These are phyloP conservation scores for Conoideocrella luteorostrata DNA, from an alignment of 2,329 filamentous ascomycete species.

Conservation along the genomic window DNA sequence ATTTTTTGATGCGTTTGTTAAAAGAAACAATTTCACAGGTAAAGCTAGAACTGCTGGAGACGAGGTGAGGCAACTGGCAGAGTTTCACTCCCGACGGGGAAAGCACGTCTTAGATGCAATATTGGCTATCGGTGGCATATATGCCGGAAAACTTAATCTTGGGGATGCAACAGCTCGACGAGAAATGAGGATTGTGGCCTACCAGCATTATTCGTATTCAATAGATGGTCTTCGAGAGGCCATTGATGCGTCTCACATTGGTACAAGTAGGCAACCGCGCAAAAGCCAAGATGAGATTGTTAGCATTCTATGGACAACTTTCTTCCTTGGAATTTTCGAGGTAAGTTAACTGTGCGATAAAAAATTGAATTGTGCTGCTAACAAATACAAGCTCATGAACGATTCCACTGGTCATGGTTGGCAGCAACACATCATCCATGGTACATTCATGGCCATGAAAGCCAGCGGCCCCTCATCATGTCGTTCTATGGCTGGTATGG, in stretches of 20 bases:
- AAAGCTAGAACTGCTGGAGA: slow-evolving; percentile 7
- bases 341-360: slow-evolving; percentile 12
- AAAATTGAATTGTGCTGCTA: not conserved
- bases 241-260: slow-evolving; percentile 4
- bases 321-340: slow-evolving; percentile 28
- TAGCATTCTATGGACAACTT: slow-evolving; percentile 25
- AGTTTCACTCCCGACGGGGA: slow-evolving; percentile 6
- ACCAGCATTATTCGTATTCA: slow-evolving; percentile 21
- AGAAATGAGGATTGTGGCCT: slow-evolving; percentile 9
- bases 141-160: slow-evolving; percentile 1
- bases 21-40: slow-evolving; percentile 21
- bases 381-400: slow-evolving; percentile 4
- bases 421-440: slow-evolving; percentile 9
- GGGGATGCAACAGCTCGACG: slow-evolving; percentile 1
- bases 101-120: slow-evolving; percentile 20
- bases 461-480: slow-evolving; percentile 6
- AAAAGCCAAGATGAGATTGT: slow-evolving; percentile 1
- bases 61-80: slow-evolving; percentile 16
- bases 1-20: slow-evolving; percentile 22
- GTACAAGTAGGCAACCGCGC: not conserved
- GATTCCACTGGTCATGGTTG: slow-evolving; percentile 8
- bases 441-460: slow-evolving; percentile 6
- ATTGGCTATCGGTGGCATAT: slow-evolving; percentile 18
- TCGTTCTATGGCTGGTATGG: not conserved
- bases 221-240: slow-evolving; percentile 17